phyloP scores from a whole-genome alignment of 495 filamentous ascomycete species.

The Penicillium soppii region DNA sequence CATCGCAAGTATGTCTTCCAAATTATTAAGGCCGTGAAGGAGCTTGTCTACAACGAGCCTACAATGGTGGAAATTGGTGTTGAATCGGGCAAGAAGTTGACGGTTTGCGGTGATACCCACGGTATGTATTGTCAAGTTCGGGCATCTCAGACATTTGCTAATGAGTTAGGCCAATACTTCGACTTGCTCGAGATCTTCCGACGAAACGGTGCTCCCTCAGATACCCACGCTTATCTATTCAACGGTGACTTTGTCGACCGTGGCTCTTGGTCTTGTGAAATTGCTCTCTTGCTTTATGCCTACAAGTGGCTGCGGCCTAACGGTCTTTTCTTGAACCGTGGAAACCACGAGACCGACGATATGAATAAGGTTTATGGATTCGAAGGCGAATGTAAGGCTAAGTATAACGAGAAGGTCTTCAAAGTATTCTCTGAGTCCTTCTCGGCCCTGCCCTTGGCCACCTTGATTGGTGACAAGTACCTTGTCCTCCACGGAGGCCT shows the following conservation, averaged over 20 bases:
- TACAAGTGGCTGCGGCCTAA: constrained; percentile 94
- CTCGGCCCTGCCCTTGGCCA: constrained; percentile 89
- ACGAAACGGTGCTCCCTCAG: constrained; percentile 79
- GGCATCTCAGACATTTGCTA: constrained; percentile 6
- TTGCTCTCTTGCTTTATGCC: constrained; percentile 88
- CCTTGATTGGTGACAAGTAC: constrained; percentile 87
- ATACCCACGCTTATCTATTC: constrained; percentile 91
- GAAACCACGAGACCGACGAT: constrained; percentile 99
- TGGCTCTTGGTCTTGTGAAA: constrained; percentile 96
- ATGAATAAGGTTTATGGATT: constrained; percentile 99
- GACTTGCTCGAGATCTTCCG: constrained; percentile 96
- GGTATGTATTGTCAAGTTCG: constrained; percentile 49
- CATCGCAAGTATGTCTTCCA: constrained; percentile 97
- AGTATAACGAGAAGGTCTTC: constrained; percentile 95
- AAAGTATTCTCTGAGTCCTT: constrained; percentile 99
- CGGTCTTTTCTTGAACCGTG: constrained; percentile 92
- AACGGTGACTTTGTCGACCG: constrained; percentile 99
- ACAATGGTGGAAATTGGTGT: constrained; percentile 97
- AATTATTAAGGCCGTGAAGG: constrained; percentile 85
- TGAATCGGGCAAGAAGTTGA: constrained; percentile 71
- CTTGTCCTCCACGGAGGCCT: constrained; percentile 93
- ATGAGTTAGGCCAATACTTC: constrained; percentile 81
- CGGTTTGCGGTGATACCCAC: constrained; percentile 97
- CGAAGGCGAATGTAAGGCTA: constrained; percentile 95
- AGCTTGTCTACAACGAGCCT: constrained; percentile 85